Percentiles rank a stretch among this genome's conserved stretches.
phyloP scores from a whole-genome alignment of 164 flowering plant genomes.

The Pachysandra terminalis region DNA sequence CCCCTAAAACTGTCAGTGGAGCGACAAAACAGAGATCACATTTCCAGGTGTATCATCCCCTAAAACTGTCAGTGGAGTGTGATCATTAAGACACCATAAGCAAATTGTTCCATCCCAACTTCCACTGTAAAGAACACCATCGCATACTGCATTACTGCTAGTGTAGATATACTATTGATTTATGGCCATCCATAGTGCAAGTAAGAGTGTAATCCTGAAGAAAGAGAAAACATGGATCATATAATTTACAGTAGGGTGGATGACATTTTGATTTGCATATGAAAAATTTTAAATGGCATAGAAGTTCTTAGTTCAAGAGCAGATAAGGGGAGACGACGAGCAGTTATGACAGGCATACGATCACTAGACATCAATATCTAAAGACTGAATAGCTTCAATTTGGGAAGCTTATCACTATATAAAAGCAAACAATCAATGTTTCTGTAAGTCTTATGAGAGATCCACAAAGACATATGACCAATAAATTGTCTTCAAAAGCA shows the following conservation, averaged over 20 bases:
- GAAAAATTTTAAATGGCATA: no score
- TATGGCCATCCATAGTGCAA: constrained; percentile 83
- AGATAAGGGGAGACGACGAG: not conserved
- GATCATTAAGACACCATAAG: constrained; percentile 82
- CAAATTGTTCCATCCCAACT: constrained; percentile 97
- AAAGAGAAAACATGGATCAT: constrained; percentile 1
- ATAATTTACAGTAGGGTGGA: not conserved
- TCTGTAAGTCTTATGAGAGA: not conserved
- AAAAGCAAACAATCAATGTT: no score
- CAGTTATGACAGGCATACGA: not conserved
- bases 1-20: constrained; percentile 73
- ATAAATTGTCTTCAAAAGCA: not conserved
- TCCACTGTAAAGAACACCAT: constrained; percentile 94
- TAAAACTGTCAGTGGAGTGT: constrained; percentile 70
- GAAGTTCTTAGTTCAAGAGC: not conserved
- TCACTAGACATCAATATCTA: not conserved
- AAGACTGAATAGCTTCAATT: not conserved
- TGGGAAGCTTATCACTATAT: not conserved
- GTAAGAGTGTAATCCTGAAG: constrained; percentile 65
- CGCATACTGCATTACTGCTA: constrained; percentile 45
- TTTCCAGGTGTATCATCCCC: constrained; percentile 58
- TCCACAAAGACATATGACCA: not conserved
- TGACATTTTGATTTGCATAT: not conserved
- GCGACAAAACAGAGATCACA: constrained; percentile 51
- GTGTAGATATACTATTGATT: constrained; percentile 74